Base-by-base conservation (phyloP, 1,284 basidiomycete species). In the Sanguinoderma infundibulare region DNA sequence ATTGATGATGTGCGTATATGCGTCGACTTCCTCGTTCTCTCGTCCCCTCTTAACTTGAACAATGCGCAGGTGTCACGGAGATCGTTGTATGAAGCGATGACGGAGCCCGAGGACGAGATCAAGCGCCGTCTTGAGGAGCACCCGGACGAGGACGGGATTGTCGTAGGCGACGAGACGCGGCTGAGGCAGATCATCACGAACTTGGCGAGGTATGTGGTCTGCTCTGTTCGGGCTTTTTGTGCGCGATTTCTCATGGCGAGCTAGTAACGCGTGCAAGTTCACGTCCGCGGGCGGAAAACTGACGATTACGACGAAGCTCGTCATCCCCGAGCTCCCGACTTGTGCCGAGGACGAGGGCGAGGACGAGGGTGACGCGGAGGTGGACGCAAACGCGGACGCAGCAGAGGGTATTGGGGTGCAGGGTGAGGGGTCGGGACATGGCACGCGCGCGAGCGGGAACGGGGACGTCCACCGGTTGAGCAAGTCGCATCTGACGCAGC, bases 101-200 rank as follows among this genome's bases (percentile, higher is more conserved):
- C 85, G 28, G 78, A 85, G 61, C 72, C 67, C 26, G 69, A 76
- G 28, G 78, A 78, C 26, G 69, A 69, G 2, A 79, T 86, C 32
- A 71, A 70, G 14, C 69, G 74, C 40, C 76, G 79, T 57, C 74
- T 85, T 35, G 68, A 62, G 24, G 77, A n/a, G n/a, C n/a, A 80
- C 51, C 80, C 79, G 2, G 79, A 83, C 30, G 83, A 83, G 17
- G 83, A 87, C 51, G 90, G 88, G 0, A 76, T 89, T 20, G 89
- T 94, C 14, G 82, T 88, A 9, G 92, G 92, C 26, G 91, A 94
- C 70, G 90, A 92, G 69, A 91, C 91, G 67, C 85, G 94, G 15
- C 72, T 95, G 58, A 81, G 91, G 64, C 94, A 95, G 74, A 87
- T 94, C 61, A 81, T 92, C 66, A 92, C 87, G 39, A 92, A 92